Percentiles rank a stretch among this genome's conserved stretches.
These are phyloP conservation scores for Quercus agrifolia DNA, from an alignment of 306 rosid genomes.

Conservation along the genomic window DNA sequence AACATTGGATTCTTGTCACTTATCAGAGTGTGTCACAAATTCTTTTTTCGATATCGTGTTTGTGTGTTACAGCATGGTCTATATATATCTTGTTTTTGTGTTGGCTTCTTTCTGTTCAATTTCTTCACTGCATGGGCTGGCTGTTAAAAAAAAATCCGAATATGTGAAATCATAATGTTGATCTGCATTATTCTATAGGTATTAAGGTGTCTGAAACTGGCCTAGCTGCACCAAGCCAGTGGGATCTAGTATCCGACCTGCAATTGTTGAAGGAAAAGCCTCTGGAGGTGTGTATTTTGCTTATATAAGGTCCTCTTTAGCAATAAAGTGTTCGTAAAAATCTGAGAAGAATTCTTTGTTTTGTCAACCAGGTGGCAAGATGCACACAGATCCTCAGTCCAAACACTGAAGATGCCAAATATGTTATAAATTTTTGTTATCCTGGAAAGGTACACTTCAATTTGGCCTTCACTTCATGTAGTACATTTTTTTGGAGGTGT, in stretches of 20 bases:
- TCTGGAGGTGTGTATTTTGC: conserved; percentile 59
- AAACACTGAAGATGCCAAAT: conserved; percentile 95
- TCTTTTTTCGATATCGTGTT: background rate
- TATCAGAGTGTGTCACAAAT: background rate
- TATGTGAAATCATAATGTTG: conserved; percentile 12
- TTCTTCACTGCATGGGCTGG: background rate
- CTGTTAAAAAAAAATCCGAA: conserved; percentile 1
- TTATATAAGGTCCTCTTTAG: background rate
- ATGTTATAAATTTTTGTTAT: conserved; percentile 89
- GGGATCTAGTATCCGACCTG: conserved; percentile 99
- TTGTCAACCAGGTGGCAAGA: conserved; percentile 78
- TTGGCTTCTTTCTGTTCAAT: conserved; percentile 5
- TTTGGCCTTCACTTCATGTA: background rate
- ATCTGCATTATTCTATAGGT: conserved; percentile 42
- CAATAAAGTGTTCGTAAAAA: background rate
- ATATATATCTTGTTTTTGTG: background rate
- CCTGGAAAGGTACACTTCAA: conserved; percentile 68
- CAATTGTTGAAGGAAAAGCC: conserved; percentile 99
- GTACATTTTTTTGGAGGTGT: background rate
- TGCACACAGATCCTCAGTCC: conserved; percentile 97
- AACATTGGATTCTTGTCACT: background rate
- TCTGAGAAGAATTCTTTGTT: conserved; percentile 20
- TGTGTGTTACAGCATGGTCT: background rate
- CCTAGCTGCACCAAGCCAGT: conserved; percentile 96
- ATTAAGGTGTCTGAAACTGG: conserved; percentile 99